Conservation (phyloP, 2,329 filamentous ascomycete species). For the Trichoderma cornu-damae region DNA sequence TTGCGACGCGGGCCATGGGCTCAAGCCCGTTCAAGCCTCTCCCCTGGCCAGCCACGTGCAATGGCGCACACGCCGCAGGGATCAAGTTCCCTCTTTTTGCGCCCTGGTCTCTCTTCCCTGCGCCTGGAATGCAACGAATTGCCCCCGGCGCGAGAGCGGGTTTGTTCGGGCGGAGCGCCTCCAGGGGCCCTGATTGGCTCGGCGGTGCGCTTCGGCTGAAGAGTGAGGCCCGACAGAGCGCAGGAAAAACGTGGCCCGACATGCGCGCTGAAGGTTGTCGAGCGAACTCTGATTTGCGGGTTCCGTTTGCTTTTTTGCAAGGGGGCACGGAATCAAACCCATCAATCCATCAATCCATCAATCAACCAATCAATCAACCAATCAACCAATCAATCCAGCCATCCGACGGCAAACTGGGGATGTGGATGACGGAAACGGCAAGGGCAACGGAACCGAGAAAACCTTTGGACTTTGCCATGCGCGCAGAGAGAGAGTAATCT, state of each 20-base stretch:
- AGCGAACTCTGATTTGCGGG: not conserved
- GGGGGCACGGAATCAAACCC: too few species aligned
- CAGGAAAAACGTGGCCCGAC: constrained; percentile 9
- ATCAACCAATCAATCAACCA: too few species aligned
- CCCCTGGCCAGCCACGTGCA: constrained; percentile 19
- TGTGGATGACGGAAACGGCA: too few species aligned
- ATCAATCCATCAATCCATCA: not conserved
- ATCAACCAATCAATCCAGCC: too few species aligned
- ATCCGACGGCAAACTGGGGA: too few species aligned
- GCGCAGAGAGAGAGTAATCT: too few species aligned
- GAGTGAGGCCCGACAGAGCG: constrained; percentile 18
- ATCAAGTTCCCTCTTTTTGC: constrained; percentile 3
- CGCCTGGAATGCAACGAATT: constrained; percentile 10
- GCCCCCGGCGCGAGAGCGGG: not conserved
- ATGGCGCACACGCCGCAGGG: constrained; percentile 15
- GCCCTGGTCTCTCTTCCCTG: constrained; percentile 4
- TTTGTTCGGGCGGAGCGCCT: not conserved
- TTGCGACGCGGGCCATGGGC: not conserved
- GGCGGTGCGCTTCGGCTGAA: constrained; percentile 17
- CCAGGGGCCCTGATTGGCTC: constrained; percentile 14
- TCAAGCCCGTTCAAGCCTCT: constrained; percentile 6
- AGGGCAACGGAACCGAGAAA: too few species aligned
- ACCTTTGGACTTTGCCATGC: too few species aligned
- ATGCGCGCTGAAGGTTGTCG: not conserved
- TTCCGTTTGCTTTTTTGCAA: not conserved